Evolutionary conservation across 805 yeast species (phyloP).

Genomic region (Komagataella pastoris): DNA sequence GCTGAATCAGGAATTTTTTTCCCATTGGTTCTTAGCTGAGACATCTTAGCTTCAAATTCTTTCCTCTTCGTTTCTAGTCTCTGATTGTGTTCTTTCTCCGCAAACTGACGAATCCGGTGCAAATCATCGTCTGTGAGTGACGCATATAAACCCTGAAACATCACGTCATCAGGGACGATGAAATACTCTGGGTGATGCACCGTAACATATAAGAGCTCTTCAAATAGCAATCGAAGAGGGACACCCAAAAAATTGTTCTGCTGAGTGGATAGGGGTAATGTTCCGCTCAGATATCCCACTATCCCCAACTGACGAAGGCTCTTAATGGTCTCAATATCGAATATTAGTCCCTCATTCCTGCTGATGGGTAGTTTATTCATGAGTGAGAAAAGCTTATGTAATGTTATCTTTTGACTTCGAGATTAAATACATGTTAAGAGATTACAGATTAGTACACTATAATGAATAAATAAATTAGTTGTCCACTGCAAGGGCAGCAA

Average conservation of each 20-base stretch:
- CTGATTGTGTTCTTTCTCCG: conserved; percentile 2
- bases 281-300: conserved; percentile 70
- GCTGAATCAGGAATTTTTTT: background rate
- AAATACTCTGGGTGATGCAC: conserved; percentile 14
- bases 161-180: conserved; percentile 3
- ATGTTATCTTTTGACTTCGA: background rate
- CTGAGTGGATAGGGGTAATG: conserved; percentile 84
- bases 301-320: conserved; percentile 27
- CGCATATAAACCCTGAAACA: conserved; percentile 5
- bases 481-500: conserved; percentile 41
- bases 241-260: conserved; percentile 80
- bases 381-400: background rate
- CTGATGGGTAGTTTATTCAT: background rate
- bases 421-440: background rate
- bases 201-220: conserved; percentile 57
- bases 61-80: conserved; percentile 3
- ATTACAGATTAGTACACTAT: background rate
- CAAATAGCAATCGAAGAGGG: conserved; percentile 62
- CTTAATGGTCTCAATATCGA: background rate
- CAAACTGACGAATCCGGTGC: background rate
- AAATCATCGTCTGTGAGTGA: background rate
- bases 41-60: conserved; percentile 6
- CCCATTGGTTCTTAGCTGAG: background rate
- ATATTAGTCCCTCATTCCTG: background rate
- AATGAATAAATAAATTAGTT: conserved; percentile 1